These are phyloP conservation scores for Apiospora arundinis DNA, from an alignment of 2,329 filamentous ascomycete species.

Conservation along the genomic window DNA sequence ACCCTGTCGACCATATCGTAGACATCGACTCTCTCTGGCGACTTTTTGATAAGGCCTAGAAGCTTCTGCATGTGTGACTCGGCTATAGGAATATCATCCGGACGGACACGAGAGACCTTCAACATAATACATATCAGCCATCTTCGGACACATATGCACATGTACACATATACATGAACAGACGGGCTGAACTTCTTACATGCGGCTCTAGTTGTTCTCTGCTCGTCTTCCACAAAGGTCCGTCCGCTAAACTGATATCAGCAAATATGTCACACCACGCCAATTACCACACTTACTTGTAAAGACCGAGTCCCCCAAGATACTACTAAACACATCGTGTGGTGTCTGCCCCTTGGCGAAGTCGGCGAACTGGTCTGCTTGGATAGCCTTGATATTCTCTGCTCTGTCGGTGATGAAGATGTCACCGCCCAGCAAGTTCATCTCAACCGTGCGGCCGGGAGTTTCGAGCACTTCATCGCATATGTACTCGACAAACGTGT, in stretches of 20 bases:
- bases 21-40: constrained; percentile 9
- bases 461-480: constrained; percentile 1
- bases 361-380: constrained; percentile 17
- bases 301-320: constrained; percentile 19
- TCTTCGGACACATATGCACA: neutral
- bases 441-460: constrained; percentile 19
- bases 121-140: neutral
- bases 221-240: constrained; percentile 19
- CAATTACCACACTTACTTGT: constrained; percentile 13
- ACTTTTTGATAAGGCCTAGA: neutral
- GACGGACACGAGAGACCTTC: constrained; percentile 19
- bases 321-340: constrained; percentile 19
- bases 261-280: neutral
- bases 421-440: constrained; percentile 16
- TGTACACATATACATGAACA: neutral
- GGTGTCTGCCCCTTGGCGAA: constrained; percentile 20
- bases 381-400: constrained; percentile 21
- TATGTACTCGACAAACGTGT: constrained; percentile 20
- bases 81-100: constrained; percentile 15
- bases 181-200: constrained; percentile 2
- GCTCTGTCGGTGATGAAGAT: constrained; percentile 19
- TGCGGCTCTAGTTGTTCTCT: constrained; percentile 16
- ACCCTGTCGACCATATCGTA: constrained; percentile 18
- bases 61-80: constrained; percentile 18
- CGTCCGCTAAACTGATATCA: constrained; percentile 8